Conservation (phyloP, 768 basidiomycete species). For the Pleurotus eryngii region DNA sequence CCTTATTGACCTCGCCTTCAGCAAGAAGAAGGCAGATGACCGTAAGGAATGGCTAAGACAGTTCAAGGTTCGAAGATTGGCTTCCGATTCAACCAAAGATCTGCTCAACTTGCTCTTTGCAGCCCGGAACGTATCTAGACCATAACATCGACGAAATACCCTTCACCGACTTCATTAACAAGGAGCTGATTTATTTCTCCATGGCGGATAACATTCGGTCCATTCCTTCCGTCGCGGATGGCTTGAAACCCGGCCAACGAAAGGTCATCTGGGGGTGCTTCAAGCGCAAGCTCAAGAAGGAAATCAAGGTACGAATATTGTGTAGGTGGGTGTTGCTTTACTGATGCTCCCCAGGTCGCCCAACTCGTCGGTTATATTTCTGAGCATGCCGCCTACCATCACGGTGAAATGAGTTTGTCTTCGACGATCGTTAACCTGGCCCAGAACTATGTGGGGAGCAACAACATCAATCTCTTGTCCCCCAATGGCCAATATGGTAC, state of each 20-base stretch:
- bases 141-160: conserved; percentile 85
- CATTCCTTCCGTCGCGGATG: conserved; percentile 91
- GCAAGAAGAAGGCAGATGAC: conserved; percentile 98
- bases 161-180: conserved; percentile 95
- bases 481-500: conserved; percentile 97
- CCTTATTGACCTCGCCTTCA: conserved; percentile 96
- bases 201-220: conserved; percentile 99
- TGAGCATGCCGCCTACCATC: conserved; percentile 94
- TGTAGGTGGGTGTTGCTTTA: neutral
- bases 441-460: conserved; percentile 92
- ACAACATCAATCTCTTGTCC: conserved; percentile 85
- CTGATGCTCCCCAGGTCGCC: conserved; percentile 56
- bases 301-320: conserved; percentile 67
- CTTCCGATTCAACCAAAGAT: conserved; percentile 1
- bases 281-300: conserved; percentile 87
- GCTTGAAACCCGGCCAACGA: conserved; percentile 94
- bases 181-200: conserved; percentile 95
- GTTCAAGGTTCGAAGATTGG: conserved; percentile 60
- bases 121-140: conserved; percentile 94
- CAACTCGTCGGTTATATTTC: conserved; percentile 95
- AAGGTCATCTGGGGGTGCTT: conserved; percentile 97
- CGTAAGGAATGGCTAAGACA: conserved; percentile 97
- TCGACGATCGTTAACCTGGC: conserved; percentile 92
- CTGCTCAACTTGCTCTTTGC: conserved; percentile 2
- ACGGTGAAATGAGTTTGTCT: conserved; percentile 86